phyloP scores from a whole-genome alignment of 495 filamentous ascomycete genomes.

The Filosporella fistucella region DNA sequence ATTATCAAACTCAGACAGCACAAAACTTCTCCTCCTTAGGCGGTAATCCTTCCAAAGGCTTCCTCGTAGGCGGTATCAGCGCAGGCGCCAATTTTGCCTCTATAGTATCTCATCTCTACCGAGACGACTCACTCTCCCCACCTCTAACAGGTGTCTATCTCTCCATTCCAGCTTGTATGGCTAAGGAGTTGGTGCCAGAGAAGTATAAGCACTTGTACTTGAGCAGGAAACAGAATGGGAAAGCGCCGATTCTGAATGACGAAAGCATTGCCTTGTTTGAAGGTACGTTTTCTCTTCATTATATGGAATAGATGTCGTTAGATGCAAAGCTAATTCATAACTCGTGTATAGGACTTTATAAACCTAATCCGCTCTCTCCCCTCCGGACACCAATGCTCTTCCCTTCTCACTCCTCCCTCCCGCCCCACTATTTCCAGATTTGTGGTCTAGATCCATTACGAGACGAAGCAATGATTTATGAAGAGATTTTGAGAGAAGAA shows the following conservation, averaged over 20 bases:
- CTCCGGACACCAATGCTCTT: constrained; percentile 15
- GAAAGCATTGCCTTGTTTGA: constrained; percentile 10
- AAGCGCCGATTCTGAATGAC: constrained; percentile 19
- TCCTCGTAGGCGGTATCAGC: constrained; percentile 44
- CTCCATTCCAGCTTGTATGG: constrained; percentile 32
- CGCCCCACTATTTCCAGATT: constrained; percentile 33
- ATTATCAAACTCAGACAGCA: constrained; percentile 23
- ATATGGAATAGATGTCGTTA: not conserved
- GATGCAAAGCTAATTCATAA: too few species aligned
- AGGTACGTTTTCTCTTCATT: constrained; percentile 1
- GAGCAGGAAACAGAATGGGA: constrained; percentile 34
- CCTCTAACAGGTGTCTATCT: constrained; percentile 40
- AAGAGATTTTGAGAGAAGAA: constrained; percentile 32
- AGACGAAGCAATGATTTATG: constrained; percentile 39
- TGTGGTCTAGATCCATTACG: constrained; percentile 35
- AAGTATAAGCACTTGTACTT: constrained; percentile 25
- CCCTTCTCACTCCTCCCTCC: constrained; percentile 23
- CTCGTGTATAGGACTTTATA: constrained; percentile 21
- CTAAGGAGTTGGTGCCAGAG: constrained; percentile 27
- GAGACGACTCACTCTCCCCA: constrained; percentile 38
- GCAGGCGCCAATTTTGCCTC: constrained; percentile 44
- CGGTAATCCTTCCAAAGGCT: constrained; percentile 37
- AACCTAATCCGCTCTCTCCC: constrained; percentile 13
- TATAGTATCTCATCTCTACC: constrained; percentile 29
- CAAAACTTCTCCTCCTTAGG: constrained; percentile 32